Percentiles rank a stretch among this genome's conserved stretches.
Conservation (phyloP, 176 grass and related monocot species). For the Oryza punctata region DNA sequence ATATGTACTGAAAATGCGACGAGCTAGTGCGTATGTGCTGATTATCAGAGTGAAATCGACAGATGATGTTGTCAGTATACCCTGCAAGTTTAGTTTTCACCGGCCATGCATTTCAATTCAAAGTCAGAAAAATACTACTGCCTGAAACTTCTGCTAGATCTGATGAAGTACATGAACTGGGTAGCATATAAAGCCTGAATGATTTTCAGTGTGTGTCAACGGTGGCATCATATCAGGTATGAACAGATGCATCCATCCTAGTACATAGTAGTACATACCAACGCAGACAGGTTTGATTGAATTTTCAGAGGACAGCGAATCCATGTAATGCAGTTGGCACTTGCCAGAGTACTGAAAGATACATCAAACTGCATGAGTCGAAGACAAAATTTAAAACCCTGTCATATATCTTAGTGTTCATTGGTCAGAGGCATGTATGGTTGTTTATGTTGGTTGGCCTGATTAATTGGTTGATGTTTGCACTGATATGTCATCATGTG, state of each 20-base stretch:
- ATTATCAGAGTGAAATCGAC: neutral
- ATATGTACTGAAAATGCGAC: neutral
- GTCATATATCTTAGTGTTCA: neutral
- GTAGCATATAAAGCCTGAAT: neutral
- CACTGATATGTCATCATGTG: slow-evolving; percentile 4
- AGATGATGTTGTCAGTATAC: neutral
- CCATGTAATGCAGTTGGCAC: neutral
- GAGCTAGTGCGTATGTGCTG: neutral
- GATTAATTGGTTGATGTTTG: neutral
- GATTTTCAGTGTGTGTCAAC: neutral
- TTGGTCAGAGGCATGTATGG: neutral
- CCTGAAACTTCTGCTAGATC: neutral
- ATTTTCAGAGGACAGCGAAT: neutral
- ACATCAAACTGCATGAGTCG: neutral
- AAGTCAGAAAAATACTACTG: neutral
- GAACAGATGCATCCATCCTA: neutral
- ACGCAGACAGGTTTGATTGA: neutral
- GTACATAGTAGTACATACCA: neutral
- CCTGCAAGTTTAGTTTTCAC: neutral
- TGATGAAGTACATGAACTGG: neutral
- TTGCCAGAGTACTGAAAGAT: neutral
- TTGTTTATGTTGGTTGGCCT: neutral
- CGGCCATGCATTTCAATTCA: neutral
- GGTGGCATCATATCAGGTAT: neutral
- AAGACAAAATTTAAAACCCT: neutral